Evolutionary conservation across 2,329 filamentous ascomycete species (phyloP).

Genomic region (Sporothrix brasiliensis): DNA sequence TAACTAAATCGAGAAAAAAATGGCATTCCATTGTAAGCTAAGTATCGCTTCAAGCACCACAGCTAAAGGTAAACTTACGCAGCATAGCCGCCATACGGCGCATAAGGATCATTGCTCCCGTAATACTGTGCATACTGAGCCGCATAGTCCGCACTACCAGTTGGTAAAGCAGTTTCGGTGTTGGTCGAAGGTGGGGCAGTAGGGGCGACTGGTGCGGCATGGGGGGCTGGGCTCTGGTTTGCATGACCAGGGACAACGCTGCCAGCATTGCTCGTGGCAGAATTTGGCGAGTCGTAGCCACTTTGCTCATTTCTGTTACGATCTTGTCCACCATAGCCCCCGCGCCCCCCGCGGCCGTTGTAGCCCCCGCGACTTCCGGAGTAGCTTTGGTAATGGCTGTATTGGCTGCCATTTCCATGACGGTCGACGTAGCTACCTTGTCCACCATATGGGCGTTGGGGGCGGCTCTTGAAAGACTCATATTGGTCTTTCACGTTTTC

Average conservation of each 20-base stretch:
- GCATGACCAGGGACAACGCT: slow-evolving; percentile 44
- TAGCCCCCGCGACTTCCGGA: slow-evolving; percentile 47
- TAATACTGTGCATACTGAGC: slow-evolving; percentile 87
- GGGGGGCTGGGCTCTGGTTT: not conserved
- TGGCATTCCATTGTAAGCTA: slow-evolving; percentile 1
- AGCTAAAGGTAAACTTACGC: slow-evolving; percentile 54
- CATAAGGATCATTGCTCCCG: slow-evolving; percentile 72
- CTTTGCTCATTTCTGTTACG: slow-evolving; percentile 37
- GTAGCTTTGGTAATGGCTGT: slow-evolving; percentile 38
- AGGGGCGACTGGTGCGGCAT: slow-evolving; percentile 13
- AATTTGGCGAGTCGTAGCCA: slow-evolving; percentile 47
- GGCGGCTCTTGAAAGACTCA: slow-evolving; percentile 83
- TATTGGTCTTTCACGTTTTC: slow-evolving; percentile 87
- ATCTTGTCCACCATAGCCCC: slow-evolving; percentile 23
- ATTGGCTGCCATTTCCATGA: slow-evolving; percentile 45
- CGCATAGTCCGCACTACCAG: slow-evolving; percentile 63
- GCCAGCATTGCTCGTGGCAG: slow-evolving; percentile 44
- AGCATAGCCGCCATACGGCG: slow-evolving; percentile 85
- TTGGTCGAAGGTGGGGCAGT: slow-evolving; percentile 2
- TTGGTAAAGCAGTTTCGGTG: not conserved
- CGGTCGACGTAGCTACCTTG: slow-evolving; percentile 53
- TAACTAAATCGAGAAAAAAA: slow-evolving; percentile 48
- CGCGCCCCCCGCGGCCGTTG: slow-evolving; percentile 4
- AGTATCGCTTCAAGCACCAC: not conserved
- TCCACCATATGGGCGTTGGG: slow-evolving; percentile 65